These are phyloP conservation scores for Thraustochytrium striatum DNA, from an alignment of 352 stramenopile species.

Conservation along the genomic window DNA sequence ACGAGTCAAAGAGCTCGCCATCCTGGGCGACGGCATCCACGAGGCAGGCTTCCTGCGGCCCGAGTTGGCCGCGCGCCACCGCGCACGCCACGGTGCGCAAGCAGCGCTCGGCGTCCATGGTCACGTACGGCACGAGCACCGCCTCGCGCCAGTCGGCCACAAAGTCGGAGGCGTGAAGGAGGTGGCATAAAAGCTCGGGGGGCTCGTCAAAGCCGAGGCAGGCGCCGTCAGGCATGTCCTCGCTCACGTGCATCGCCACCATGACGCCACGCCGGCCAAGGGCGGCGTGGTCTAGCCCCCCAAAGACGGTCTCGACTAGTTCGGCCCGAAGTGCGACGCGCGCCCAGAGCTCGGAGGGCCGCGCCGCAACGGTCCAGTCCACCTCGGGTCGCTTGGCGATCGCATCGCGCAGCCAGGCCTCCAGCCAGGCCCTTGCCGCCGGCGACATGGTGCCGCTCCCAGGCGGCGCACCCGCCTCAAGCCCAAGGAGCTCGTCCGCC, in stretches of 20 bases:
- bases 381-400: background rate
- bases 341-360: background rate
- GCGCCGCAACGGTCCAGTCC: background rate
- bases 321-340: background rate
- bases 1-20: background rate
- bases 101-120: background rate
- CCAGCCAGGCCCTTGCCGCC: background rate
- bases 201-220: slow-evolving; percentile 28
- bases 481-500: too few species aligned
- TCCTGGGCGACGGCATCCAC: too few species aligned
- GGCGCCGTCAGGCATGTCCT: background rate
- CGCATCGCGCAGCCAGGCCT: background rate
- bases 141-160: background rate
- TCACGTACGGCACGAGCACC: slow-evolving; percentile 37
- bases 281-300: background rate
- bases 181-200: background rate
- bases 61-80: too few species aligned
- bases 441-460: background rate
- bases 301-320: background rate
- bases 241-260: slow-evolving; percentile 41
- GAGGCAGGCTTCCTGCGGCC: too few species aligned
- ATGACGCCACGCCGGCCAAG: background rate
- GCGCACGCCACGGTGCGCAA: too few species aligned
- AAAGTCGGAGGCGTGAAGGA: background rate
- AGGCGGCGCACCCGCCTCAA: background rate